These are phyloP conservation scores for Cytospora schulzeri DNA, from an alignment of 2,329 filamentous ascomycete species.

Conservation along the genomic window DNA sequence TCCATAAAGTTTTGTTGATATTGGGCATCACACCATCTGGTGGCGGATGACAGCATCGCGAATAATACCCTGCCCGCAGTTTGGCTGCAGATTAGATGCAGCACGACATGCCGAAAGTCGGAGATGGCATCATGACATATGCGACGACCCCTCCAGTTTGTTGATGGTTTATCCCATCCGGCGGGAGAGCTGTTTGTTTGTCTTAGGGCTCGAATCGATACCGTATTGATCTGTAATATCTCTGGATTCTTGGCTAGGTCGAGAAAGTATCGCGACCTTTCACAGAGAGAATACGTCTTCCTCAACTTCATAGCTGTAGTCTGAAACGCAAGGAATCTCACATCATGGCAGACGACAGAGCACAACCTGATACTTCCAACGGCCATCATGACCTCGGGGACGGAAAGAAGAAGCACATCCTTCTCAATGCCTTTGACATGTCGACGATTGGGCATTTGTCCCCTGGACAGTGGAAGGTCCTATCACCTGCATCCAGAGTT, in stretches of 20 bases:
- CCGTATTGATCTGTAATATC: not conserved
- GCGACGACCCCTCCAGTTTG: constrained; percentile 9
- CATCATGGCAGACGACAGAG: constrained; percentile 16
- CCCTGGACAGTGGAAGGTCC: constrained; percentile 67
- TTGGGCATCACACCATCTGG: constrained; percentile 15
- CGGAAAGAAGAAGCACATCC: constrained; percentile 55
- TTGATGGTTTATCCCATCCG: constrained; percentile 4
- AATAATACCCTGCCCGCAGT: not conserved
- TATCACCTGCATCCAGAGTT: not conserved
- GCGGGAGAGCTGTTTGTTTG: not conserved
- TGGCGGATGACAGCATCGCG: constrained; percentile 16
- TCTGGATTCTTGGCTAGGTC: too few relatives aligned
- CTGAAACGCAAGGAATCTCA: not conserved
- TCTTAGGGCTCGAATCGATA: not conserved
- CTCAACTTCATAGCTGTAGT: not conserved
- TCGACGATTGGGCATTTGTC: constrained; percentile 65
- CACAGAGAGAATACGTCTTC: not conserved
- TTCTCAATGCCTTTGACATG: constrained; percentile 69
- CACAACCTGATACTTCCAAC: not conserved
- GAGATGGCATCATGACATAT: constrained; percentile 15
- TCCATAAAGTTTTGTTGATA: constrained; percentile 28
- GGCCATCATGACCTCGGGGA: constrained; percentile 25
- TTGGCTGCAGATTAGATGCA: constrained; percentile 6
- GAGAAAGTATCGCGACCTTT: not conserved
- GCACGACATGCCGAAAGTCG: constrained; percentile 18